A percentile compares a stretch with the other conserved stretches of the same genome.
These are phyloP conservation scores for Coelastrella sp. DNA, from an alignment of 139 green algal genomes.

Conservation along the genomic window DNA sequence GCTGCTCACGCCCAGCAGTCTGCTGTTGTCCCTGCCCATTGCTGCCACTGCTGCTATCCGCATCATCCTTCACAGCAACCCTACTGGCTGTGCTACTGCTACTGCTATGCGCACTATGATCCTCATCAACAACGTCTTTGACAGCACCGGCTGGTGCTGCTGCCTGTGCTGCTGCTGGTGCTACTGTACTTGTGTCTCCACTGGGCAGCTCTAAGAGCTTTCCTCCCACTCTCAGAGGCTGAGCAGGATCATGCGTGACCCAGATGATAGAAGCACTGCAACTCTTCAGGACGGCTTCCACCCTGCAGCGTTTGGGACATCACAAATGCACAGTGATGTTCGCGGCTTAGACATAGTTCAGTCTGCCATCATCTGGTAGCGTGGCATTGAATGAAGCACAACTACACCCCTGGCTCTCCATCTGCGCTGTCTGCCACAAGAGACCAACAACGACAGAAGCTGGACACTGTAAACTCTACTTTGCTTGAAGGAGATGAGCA, in stretches of 20 bases:
- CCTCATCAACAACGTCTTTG: too few species aligned
- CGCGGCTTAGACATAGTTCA: too few species aligned
- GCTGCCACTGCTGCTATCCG: not conserved
- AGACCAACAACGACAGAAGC: too few species aligned
- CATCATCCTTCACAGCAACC: not conserved
- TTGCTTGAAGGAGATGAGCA: too few species aligned
- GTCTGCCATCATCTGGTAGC: too few species aligned
- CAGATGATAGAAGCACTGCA: conserved; percentile 78
- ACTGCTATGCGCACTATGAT: too few species aligned
- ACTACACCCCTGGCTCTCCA: too few species aligned
- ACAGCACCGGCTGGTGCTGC: too few species aligned
- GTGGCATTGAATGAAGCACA: too few species aligned
- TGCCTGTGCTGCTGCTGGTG: not conserved
- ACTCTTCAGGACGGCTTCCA: conserved; percentile 75
- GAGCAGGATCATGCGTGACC: conserved; percentile 83
- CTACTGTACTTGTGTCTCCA: conserved; percentile 43
- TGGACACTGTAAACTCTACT: too few species aligned
- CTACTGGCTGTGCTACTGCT: not conserved
- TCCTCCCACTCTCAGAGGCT: conserved; percentile 80
- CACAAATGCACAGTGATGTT: not conserved
- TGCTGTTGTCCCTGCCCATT: not conserved
- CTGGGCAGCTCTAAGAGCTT: conserved; percentile 78
- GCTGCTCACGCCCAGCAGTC: not conserved
- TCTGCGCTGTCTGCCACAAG: too few species aligned
- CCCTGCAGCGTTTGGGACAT: conserved; percentile 14